A percentile compares a stretch with the other conserved stretches of the same genome.
phyloP scores from a whole-genome alignment of 2,329 filamentous ascomycete genomes.

The Dactylonectria estremocensis region DNA sequence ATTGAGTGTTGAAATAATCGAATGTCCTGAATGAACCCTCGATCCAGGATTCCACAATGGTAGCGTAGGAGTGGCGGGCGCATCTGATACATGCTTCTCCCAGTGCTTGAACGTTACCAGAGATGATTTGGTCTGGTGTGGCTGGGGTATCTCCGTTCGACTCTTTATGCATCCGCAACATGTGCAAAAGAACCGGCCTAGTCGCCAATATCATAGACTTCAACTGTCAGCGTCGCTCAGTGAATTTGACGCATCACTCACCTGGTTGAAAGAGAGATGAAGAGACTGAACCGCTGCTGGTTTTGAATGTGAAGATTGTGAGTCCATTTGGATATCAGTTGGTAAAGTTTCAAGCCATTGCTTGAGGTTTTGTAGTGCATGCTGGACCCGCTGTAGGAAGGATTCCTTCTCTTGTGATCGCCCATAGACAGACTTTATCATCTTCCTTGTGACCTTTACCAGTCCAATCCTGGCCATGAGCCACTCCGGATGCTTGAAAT shows the following conservation, averaged over 20 bases:
- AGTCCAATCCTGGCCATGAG: background rate
- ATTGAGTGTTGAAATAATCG: conserved; percentile 32
- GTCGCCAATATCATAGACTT: conserved; percentile 14
- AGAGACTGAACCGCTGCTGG: background rate
- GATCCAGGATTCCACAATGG: conserved; percentile 29
- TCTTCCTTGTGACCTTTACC: background rate
- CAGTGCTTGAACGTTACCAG: conserved; percentile 1
- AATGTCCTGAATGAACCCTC: conserved; percentile 26
- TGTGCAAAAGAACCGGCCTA: conserved; percentile 7
- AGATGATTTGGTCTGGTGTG: too few species aligned
- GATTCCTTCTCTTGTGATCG: background rate
- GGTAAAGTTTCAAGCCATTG: background rate
- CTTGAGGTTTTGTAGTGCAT: background rate
- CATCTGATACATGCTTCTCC: conserved; percentile 30
- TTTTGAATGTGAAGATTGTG: background rate
- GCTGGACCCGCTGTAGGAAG: background rate
- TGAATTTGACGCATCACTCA: background rate
- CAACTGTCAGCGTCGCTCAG: too few species aligned
- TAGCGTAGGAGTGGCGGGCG: conserved; percentile 26
- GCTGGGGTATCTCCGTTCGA: too few species aligned
- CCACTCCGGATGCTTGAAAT: conserved; percentile 13
- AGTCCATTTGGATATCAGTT: background rate
- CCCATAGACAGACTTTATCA: background rate
- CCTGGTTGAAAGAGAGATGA: conserved; percentile 21
- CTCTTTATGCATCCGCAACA: conserved; percentile 11